Base-by-base conservation (phyloP, 352 stramenopile genomes). In the Phytophthora melonis region DNA sequence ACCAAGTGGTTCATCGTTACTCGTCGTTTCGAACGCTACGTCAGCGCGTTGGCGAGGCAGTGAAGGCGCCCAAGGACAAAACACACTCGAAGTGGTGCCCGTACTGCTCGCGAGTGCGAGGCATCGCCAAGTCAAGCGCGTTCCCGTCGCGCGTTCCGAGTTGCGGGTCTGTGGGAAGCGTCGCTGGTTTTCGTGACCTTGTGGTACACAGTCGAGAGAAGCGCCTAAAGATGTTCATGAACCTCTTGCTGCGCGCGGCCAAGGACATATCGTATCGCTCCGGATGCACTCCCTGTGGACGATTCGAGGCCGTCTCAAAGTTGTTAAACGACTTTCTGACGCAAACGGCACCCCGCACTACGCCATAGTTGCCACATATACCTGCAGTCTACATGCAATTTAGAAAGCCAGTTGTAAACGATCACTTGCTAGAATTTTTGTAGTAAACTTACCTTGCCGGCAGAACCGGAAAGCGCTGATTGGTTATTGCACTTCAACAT, bases 21-120 rank as follows among this genome's bases (percentile, higher is more conserved):
- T 92, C 81, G 19, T 71, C 83, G 30, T 90, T 93, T 68, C 77
- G 74, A 2, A 57, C 47, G 47, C 62, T 93, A 43, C 86, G 86
- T 18, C 45, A 77, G n/a, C 65, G 68, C 3, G 58, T 93, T 10
- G 57, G 72, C 10, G 58, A 78, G 4, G 66, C 66, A 3, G 70
- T 86, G 13, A 62, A 64, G 5, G 62, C 39, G 14, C 47, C 60
- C 11, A 68, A 75, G 27, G 67, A 87, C 53, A 65, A 61, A 41
- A 68, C 78, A 58, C 86, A 93, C 52, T 21, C 64, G n/a, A 83
- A 84, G 60, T 92, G 83, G 81, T 93, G 87, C 70, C 57, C 61
- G 10, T 92, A 89, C 62, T 93, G 84, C 68, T 67, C 65, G 16
- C 76, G 69, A 6, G 73, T 92, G 32, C 55, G 82, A 41, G 86